Evolutionary conservation across 805 yeast genomes (phyloP).

Genomic region (Priceomyces carsonii): DNA sequence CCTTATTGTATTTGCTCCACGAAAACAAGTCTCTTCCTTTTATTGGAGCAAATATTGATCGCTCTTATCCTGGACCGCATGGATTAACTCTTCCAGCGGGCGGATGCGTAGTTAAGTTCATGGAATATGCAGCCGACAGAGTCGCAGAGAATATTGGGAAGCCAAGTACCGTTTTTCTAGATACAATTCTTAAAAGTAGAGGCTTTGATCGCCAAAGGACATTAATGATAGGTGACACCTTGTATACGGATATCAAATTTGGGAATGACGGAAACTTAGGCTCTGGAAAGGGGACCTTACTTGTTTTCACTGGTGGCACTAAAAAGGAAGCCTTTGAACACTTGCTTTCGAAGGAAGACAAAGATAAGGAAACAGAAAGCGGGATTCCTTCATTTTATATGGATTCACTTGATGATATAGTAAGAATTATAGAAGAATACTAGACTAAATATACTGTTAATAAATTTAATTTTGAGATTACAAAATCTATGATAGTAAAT

Average conservation of each 20-base stretch:
- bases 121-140: constrained; percentile 35
- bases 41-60: constrained; percentile 42
- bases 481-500: not conserved
- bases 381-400: constrained; percentile 29
- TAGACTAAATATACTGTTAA: not conserved
- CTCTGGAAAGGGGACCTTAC: constrained; percentile 28
- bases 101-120: constrained; percentile 38
- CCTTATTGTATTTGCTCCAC: constrained; percentile 38
- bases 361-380: constrained; percentile 13
- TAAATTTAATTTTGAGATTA: not conserved
- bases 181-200: constrained; percentile 26
- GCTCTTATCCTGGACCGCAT: constrained; percentile 39
- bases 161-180: constrained; percentile 33
- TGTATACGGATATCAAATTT: constrained; percentile 44
- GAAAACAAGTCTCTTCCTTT: constrained; percentile 33
- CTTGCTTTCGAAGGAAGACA: constrained; percentile 8
- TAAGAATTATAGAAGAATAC: constrained; percentile 11
- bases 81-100: constrained; percentile 43
- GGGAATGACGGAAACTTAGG: constrained; percentile 42
- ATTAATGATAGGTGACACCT: constrained; percentile 43
- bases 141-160: constrained; percentile 39
- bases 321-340: constrained; percentile 22
- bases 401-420: constrained; percentile 33
- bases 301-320: constrained; percentile 41
- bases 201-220: constrained; percentile 28